A percentile compares a stretch with the other conserved stretches of the same genome.
Evolutionary conservation across 495 filamentous ascomycete species (phyloP).

Genomic region (Penicillium subrubescens): DNA sequence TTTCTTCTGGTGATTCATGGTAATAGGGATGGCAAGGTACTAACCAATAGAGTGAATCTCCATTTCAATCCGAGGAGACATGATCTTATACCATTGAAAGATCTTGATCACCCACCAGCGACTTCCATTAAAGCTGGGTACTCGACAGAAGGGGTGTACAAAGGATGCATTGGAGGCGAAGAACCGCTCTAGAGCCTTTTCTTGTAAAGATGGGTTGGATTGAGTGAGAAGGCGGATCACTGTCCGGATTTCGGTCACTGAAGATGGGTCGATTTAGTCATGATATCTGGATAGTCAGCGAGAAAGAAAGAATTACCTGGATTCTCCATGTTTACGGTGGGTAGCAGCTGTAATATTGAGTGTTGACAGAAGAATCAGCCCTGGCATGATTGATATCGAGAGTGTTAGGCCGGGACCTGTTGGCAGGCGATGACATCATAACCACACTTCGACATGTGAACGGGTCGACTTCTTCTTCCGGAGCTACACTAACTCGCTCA

Average conservation of each 20-base stretch:
- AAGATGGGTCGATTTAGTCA: not conserved
- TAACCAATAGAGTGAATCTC: constrained; percentile 68
- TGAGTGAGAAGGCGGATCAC: constrained; percentile 70
- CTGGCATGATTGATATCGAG: not conserved
- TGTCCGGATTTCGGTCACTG: constrained; percentile 55
- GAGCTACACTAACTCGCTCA: not conserved
- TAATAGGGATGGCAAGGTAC: constrained; percentile 7
- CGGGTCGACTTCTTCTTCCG: not conserved
- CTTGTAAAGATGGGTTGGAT: constrained; percentile 63
- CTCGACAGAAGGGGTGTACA: constrained; percentile 78
- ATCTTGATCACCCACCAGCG: constrained; percentile 66
- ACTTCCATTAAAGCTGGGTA: constrained; percentile 58
- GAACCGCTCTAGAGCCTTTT: constrained; percentile 62
- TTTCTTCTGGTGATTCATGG: too few species aligned
- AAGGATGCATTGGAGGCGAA: constrained; percentile 72
- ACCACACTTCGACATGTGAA: constrained; percentile 12
- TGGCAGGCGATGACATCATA: constrained; percentile 23
- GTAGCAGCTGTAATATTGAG: not conserved
- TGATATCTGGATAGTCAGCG: not conserved
- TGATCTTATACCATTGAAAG: constrained; percentile 85
- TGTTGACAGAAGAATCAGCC: constrained; percentile 4
- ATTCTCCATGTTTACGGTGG: constrained; percentile 19
- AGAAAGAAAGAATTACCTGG: constrained; percentile 32
- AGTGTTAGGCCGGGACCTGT: not conserved
- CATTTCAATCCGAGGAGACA: constrained; percentile 74